Evolutionary conservation across 768 basidiomycete species (phyloP), one percentile per base, ranked within the genome.

Genomic region (Bullera alba): DNA sequence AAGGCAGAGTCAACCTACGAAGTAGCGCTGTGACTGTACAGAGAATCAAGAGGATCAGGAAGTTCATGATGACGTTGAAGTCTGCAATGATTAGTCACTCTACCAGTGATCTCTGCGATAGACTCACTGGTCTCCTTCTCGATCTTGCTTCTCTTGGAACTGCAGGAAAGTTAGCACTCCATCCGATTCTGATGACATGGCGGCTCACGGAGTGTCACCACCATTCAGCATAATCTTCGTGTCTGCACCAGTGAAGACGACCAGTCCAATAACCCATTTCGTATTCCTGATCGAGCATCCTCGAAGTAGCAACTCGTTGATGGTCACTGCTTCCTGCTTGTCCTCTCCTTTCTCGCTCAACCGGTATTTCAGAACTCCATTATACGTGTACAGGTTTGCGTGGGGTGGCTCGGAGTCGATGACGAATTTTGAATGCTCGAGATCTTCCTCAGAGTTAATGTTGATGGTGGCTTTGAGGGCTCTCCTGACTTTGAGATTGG

Each of bases 11-110:
- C 16, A 34, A 49, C 62, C 58, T 34, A 67, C 63, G 59, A 3
- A 69, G 46, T 36, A 90, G 80, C 6, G 81, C 90, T 2, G 85
- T 80, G 26, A 83, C 71, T 5, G 82, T 56, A 71, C 91, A 95
- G 78, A 96, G 86, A 32, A 79, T 44, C 35, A 83, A 67, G 50
- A 97, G 76, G 53, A 95, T 73, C 36, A 79, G 73, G 67, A 96
- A 96, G 73, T 96, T 97, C 76, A 95, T 86, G 44, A 92, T 75
- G 57, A 96, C 93, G 66, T 96, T 97, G 78, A 91, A 93, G 73
- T n/a, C 16, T 14, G 56, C n/a, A 47, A 26, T 28, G 36, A 39
- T 29, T 42, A 25, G 35, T 29, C 1, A 21, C 19, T 3, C n/a
- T 28, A 27, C 26, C 56, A 34, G 28, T 50, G 48, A 58, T 54